phyloP scores from a whole-genome alignment of 106 monocot species.

The Dendrobium catenatum region DNA sequence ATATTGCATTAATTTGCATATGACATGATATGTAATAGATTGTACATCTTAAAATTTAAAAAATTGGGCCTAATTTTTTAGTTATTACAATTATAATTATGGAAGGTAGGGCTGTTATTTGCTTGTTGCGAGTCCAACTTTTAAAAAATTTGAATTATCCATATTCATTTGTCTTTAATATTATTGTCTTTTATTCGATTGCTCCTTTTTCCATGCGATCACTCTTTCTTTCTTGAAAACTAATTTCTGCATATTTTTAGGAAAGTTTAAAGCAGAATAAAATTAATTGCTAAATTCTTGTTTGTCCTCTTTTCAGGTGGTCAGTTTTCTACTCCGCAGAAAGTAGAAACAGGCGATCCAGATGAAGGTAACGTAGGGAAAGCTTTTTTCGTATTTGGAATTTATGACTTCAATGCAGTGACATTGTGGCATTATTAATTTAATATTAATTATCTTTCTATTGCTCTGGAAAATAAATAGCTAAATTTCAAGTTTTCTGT shows the following conservation, averaged over 20 bases:
- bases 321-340: constrained; percentile 24
- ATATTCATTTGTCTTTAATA: neutral
- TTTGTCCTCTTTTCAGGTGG: constrained; percentile 35
- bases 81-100: neutral
- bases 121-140: neutral
- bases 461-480: neutral
- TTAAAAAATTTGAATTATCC: neutral
- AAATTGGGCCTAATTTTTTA: neutral
- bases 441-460: neutral
- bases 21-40: neutral
- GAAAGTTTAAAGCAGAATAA: neutral
- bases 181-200: neutral
- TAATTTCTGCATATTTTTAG: neutral
- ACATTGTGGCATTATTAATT: neutral
- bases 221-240: neutral
- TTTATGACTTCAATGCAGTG: neutral
- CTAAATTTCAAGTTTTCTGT: neutral
- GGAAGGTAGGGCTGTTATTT: neutral
- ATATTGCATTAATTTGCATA: neutral
- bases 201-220: neutral
- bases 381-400: neutral
- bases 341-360: constrained; percentile 44
- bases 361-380: constrained; percentile 57
- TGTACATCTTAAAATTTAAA: neutral
- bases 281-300: neutral